Evolutionary conservation across 1,284 basidiomycete genomes (phyloP), one percentile per base, ranked within the genome.

Genomic region (Sporisorium sorghi): DNA sequence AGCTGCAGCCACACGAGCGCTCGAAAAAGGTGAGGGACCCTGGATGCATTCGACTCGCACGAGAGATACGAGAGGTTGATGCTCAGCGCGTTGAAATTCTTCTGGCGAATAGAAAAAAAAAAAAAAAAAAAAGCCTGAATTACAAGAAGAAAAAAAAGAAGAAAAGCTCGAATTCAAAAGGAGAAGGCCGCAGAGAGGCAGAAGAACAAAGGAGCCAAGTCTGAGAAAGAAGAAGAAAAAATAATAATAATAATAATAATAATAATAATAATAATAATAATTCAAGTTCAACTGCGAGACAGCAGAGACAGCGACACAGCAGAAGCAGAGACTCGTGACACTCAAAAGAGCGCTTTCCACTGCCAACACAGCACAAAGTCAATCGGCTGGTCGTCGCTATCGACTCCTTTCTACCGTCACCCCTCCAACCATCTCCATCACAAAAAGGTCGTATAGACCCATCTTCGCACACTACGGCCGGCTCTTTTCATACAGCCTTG

Each of bases 371-470:
- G 37, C 37, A 40, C n/a, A n/a, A 8, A 40, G 15, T n/a, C 35
- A 37, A 17, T 37, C 33, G 12, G n/a, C 23, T 11, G 21, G 35
- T 30, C 28, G 5, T 21, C 21, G 33, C n/a, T 19, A 23, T 39
- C 51, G 2, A 32, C 32, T 47, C 10, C 17, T 33, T 24, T 57
- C 19, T 4, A 32, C 30, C 30, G 10, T 39, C 33, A 33, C 37
- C 17, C 51, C 19, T 50, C 30, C 19, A 24, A 14, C 17, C 33
- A 1, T 35, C 42, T 35, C 30, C 28, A 54, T 30, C 46, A 40
- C 28, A 70, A 71, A 71, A 65, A 61, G 68, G 68, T 71, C 68
- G 68, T 71, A 54, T 42, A 71, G 62, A 73, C 58, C 61, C 58
- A 32, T 32, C 33, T 44, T 40, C 26, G 4, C 12, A 28, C 21